Evolutionary conservation across 1,284 basidiomycete genomes (phyloP), one percentile per base, ranked within the genome.

Genomic region (Xanthoconium separans): DNA sequence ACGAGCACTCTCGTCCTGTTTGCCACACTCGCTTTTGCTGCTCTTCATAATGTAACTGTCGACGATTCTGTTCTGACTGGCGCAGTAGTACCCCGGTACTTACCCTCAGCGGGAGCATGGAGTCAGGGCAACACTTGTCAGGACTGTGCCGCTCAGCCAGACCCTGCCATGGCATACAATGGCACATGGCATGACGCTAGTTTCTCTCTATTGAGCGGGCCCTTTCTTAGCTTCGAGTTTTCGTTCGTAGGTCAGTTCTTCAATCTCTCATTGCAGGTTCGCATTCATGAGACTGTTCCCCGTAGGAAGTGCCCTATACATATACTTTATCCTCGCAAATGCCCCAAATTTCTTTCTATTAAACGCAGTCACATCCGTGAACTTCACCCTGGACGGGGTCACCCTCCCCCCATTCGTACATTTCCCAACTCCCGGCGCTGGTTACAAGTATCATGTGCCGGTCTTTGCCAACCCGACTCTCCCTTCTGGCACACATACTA

Each of bases 141-240:
- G 3, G 10, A 0, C 0, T 59, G 58, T 8, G 0, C 15, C 7
- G 58, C 20, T 4, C 6, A 20, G 7, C 60, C 53, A 8, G 31
- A 58, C 31, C 40, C 53, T 2, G 16, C 51, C 1, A 12, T 5
- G 4, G 50, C 30, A 6, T 55, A 54, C 11, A 43, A 61, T 2
- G 44, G 44, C 15, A 61, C 61, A 30, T 61, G 61, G 61, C 60
- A 63, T 20, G 60, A 61, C 6, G 12, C 50, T 11, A 63, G 52
- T 3, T 51, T 29, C 18, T 1, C 1, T 37, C 37, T 44, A 1
- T 7, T 6, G 10, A 24, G 7, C 9, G 15, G n/a, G 0, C 1
- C 6, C 24, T 4, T 10, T 5, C 58, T 41, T 34, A 6, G 6
- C 1, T 24, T 59, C 22, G 42, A 54, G 16, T 44, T 63, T 18